A percentile compares a stretch with the other conserved stretches of the same genome.
phyloP scores from a whole-genome alignment of 2,329 filamentous ascomycete species.

The Clarireedia homoeocarpa region DNA sequence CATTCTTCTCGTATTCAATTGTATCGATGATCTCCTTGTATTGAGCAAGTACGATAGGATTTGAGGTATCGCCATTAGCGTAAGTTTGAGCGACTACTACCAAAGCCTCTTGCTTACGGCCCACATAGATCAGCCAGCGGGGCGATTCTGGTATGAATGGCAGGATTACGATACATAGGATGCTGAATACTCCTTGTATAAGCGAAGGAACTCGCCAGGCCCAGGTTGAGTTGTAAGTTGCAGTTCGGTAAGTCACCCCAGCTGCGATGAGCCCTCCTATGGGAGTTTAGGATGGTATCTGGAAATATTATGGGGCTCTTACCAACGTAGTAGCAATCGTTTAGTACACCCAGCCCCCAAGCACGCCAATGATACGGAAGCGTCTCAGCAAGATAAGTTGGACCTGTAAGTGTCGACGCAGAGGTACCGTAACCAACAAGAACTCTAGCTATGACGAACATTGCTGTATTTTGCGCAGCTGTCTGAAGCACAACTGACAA shows the following conservation, averaged over 20 bases:
- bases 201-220: conserved; percentile 30
- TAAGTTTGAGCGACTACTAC: conserved; percentile 41
- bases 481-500: conserved; percentile 18
- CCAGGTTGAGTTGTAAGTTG: conserved; percentile 29
- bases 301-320: neutral
- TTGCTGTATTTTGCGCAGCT: conserved; percentile 19
- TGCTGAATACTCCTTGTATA: conserved; percentile 24
- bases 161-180: conserved; percentile 14
- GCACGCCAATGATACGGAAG: conserved; percentile 38
- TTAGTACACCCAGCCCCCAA: conserved; percentile 35
- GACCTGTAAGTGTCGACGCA: conserved; percentile 32
- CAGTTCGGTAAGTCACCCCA: conserved; percentile 30
- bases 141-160: conserved; percentile 43
- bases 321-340: conserved; percentile 29
- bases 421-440: conserved; percentile 19
- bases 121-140: conserved; percentile 48
- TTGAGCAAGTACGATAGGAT: conserved; percentile 36
- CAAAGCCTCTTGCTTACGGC: conserved; percentile 39
- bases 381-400: conserved; percentile 43
- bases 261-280: conserved; percentile 31
- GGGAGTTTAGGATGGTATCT: neutral
- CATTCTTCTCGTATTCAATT: conserved; percentile 37
- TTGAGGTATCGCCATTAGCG: conserved; percentile 42
- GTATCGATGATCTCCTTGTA: conserved; percentile 36
- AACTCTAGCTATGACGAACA: conserved; percentile 21